Conservation (phyloP, 2,329 filamentous ascomycete genomes). For the Sporothrix inflata region DNA sequence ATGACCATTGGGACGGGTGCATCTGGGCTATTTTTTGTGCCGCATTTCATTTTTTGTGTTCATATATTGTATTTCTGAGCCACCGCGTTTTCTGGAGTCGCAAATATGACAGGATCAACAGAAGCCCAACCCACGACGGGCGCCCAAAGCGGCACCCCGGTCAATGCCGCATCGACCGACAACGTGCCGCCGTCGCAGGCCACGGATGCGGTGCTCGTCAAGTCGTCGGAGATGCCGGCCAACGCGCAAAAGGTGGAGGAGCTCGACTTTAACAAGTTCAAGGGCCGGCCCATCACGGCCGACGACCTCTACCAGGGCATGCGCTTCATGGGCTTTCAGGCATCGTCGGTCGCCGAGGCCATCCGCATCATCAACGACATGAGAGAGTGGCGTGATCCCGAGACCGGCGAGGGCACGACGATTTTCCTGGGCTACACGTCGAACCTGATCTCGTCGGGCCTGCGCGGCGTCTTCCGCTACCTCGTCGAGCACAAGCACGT, state of each 20-base stretch:
- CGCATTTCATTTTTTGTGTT: not conserved
- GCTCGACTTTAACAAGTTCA: conserved; percentile 86
- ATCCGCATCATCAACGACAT: conserved; percentile 93
- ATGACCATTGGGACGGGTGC: not conserved
- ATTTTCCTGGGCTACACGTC: conserved; percentile 98
- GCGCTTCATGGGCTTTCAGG: conserved; percentile 78
- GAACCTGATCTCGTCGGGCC: conserved; percentile 94
- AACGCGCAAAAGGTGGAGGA: conserved; percentile 82
- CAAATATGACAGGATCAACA: not conserved
- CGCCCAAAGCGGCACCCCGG: not conserved
- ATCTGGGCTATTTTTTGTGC: not conserved
- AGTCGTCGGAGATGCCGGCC: conserved; percentile 79
- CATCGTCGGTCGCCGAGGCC: conserved; percentile 77
- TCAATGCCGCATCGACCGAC: conserved; percentile 17
- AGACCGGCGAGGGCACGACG: conserved; percentile 78
- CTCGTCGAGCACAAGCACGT: conserved; percentile 92
- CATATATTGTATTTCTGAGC: not conserved
- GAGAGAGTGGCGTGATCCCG: conserved; percentile 81
- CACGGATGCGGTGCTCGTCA: conserved; percentile 81
- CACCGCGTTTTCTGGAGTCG: not conserved
- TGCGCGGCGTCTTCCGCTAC: conserved; percentile 88
- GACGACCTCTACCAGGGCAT: conserved; percentile 82
- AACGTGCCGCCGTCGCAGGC: conserved; percentile 62
- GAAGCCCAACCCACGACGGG: not conserved
- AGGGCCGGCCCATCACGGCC: conserved; percentile 75